phyloP scores from a whole-genome alignment of 177 flowering plant genomes.

The Tripterygium wilfordii region DNA sequence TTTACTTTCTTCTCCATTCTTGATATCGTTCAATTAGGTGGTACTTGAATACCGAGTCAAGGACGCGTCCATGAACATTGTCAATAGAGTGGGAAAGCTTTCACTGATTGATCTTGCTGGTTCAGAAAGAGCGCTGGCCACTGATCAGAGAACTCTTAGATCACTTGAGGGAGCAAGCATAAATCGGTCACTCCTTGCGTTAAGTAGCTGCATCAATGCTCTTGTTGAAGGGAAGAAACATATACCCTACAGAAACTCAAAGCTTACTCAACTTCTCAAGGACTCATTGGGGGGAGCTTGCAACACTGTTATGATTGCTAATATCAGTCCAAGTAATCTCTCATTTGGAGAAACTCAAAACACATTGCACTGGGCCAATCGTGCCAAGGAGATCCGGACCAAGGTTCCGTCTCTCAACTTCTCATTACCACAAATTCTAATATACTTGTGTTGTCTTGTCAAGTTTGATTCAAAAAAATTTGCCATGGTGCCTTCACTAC shows the following conservation, averaged over 20 bases:
- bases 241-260: constrained; percentile 85
- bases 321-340: constrained; percentile 85
- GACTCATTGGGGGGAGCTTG: constrained; percentile 91
- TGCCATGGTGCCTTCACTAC: no score
- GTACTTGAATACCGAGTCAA: constrained; percentile 66
- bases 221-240: constrained; percentile 95
- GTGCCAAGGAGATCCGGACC: constrained; percentile 86
- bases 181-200: constrained; percentile 85
- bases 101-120: constrained; percentile 95
- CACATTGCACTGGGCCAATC: constrained; percentile 96
- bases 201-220: constrained; percentile 95
- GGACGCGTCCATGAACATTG: constrained; percentile 52
- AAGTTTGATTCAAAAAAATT: no score
- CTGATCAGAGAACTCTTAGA: constrained; percentile 88
- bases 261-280: constrained; percentile 94
- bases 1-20: no score
- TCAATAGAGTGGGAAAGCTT: constrained; percentile 73
- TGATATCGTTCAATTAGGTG: no score
- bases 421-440: background rate
- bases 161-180: constrained; percentile 94
- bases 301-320: constrained; percentile 94
- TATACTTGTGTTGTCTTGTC: no score
- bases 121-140: constrained; percentile 93
- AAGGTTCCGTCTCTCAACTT: constrained; percentile 42
- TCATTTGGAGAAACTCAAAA: constrained; percentile 91